Conservation (phyloP, 2,329 filamentous ascomycete species). For the Penicillium sclerotigenum region DNA sequence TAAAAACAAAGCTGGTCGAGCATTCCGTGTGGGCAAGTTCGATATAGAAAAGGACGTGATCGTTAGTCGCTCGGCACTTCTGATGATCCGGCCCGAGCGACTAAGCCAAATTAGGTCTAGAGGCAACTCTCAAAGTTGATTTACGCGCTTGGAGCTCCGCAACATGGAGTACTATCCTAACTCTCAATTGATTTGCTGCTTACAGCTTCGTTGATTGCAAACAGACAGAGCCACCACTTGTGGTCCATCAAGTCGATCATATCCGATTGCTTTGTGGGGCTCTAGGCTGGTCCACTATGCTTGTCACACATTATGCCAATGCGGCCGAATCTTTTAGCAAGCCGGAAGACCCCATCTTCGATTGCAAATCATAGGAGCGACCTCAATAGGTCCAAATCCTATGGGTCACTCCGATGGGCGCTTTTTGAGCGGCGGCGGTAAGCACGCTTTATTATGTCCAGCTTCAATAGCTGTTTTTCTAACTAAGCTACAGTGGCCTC, state of each 20-base stretch:
- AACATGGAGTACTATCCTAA: neutral
- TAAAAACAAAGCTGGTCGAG: neutral
- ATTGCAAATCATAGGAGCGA: conserved; percentile 1
- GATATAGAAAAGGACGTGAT: conserved; percentile 22
- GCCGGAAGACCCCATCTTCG: conserved; percentile 17
- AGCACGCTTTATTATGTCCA: neutral
- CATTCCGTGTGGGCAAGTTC: conserved; percentile 8
- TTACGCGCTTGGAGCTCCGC: conserved; percentile 1
- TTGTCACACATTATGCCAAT: conserved; percentile 22
- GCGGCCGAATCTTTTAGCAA: conserved; percentile 19
- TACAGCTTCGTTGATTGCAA: neutral
- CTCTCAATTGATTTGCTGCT: neutral
- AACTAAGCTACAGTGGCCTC: neutral
- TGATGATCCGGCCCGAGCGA: conserved; percentile 22
- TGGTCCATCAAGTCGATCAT: neutral
- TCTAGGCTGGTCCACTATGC: conserved; percentile 17
- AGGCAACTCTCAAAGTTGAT: neutral
- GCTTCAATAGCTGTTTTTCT: neutral
- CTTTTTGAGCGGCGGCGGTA: neutral
- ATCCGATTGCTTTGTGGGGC: neutral
- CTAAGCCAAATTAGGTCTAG: conserved; percentile 10
- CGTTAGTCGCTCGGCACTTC: conserved; percentile 17
- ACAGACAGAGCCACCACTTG: neutral
- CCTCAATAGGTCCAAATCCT: neutral
- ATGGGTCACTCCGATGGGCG: neutral